Conservation (phyloP, 176 grass and related monocot genomes). For the Triticum dicoccoides region DNA sequence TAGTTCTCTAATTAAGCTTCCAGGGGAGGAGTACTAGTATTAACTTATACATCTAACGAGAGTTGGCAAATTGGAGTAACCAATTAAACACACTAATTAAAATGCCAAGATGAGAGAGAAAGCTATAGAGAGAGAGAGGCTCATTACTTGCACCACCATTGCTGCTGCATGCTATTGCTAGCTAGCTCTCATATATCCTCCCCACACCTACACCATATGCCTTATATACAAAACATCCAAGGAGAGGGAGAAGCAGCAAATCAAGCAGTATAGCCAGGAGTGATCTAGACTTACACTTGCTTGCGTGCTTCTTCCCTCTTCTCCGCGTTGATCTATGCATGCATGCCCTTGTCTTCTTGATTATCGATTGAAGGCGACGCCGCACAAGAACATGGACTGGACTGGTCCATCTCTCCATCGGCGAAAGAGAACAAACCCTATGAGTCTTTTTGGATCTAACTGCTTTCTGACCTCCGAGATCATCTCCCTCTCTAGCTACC, state of each 20-base stretch:
- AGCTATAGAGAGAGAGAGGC: background rate
- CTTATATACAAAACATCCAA: slow-evolving; percentile 55
- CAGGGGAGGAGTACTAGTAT: slow-evolving; percentile 40
- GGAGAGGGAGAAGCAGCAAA: slow-evolving; percentile 33
- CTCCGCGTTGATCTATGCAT: slow-evolving; percentile 21
- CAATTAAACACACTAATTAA: slow-evolving; percentile 55
- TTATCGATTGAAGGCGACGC: background rate
- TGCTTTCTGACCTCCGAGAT: slow-evolving; percentile 13
- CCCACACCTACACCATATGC: slow-evolving; percentile 39
- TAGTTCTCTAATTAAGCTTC: slow-evolving; percentile 54
- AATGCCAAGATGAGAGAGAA: slow-evolving; percentile 45
- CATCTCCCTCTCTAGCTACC: slow-evolving; percentile 10
- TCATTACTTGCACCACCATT: slow-evolving; percentile 46
- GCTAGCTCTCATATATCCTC: slow-evolving; percentile 30
- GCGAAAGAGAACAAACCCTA: slow-evolving; percentile 26
- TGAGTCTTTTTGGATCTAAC: slow-evolving; percentile 7
- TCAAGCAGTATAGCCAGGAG: slow-evolving; percentile 32
- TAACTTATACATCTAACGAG: slow-evolving; percentile 48
- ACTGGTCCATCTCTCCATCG: background rate
- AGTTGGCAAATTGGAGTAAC: slow-evolving; percentile 35
- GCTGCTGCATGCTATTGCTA: slow-evolving; percentile 22
- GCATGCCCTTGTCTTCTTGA: background rate
- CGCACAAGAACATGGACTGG: slow-evolving; percentile 5
- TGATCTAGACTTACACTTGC: slow-evolving; percentile 52
- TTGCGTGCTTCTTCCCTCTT: slow-evolving; percentile 31